These are phyloP conservation scores for Boletus patriciae DNA, from an alignment of 768 basidiomycete species.

Conservation along the genomic window DNA sequence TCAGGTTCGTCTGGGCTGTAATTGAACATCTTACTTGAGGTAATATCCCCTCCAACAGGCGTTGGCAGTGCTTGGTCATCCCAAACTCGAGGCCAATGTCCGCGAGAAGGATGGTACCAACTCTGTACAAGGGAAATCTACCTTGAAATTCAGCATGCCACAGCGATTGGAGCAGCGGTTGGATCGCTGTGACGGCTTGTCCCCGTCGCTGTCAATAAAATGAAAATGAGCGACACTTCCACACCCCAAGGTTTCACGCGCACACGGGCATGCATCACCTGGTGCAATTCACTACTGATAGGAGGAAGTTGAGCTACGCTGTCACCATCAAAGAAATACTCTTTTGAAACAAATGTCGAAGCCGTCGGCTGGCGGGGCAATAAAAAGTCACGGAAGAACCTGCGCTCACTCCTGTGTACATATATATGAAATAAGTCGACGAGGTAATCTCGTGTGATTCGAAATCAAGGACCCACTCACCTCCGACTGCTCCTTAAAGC, in stretches of 20 bases:
- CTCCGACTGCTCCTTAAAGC: constrained; percentile 65
- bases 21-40: constrained; percentile 57
- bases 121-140: constrained; percentile 64
- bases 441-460: not conserved
- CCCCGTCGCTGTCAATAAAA: constrained; percentile 51
- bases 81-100: constrained; percentile 78
- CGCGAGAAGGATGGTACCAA: constrained; percentile 69
- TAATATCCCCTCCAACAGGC: constrained; percentile 74
- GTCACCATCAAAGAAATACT: constrained; percentile 51
- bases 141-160: constrained; percentile 83
- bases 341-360: constrained; percentile 52
- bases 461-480: constrained; percentile 39
- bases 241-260: constrained; percentile 27
- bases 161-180: constrained; percentile 65
- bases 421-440: constrained; percentile 12
- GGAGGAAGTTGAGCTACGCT: constrained; percentile 33
- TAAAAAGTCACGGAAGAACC: constrained; percentile 65
- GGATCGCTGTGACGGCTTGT: constrained; percentile 61
- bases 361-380: constrained; percentile 55
- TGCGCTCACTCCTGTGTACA: constrained; percentile 53
- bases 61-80: constrained; percentile 62
- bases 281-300: constrained; percentile 44
- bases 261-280: constrained; percentile 42
- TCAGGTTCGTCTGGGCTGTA: not conserved
- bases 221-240: constrained; percentile 3